Percentiles rank a stretch among this genome's conserved stretches.
Conservation (phyloP, 169 alveolate genomes). For the Amoebophrya sp. region DNA sequence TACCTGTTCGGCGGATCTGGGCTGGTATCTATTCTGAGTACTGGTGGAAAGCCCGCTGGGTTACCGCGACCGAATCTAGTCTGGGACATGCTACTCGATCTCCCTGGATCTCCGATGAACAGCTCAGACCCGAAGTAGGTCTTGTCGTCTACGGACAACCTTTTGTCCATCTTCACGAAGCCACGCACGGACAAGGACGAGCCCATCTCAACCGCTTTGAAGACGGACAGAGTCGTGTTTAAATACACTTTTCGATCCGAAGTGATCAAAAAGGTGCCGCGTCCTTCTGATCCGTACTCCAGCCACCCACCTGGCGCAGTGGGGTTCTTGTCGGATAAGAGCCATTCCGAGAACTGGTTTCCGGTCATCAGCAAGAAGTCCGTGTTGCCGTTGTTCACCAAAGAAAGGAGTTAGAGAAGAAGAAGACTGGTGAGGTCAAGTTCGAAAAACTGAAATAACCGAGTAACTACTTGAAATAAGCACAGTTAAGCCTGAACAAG, state of each 20-base stretch:
- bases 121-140: neutral
- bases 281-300: neutral
- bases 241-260: neutral
- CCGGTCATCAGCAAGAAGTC: neutral
- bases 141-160: neutral
- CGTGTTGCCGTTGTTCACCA: neutral
- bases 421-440: no score
- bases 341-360: neutral
- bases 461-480: no score
- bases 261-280: neutral
- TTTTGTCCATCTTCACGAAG: neutral
- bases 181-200: neutral
- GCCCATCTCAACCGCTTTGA: neutral
- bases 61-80: neutral
- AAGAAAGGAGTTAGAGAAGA: no score
- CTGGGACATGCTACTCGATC: neutral
- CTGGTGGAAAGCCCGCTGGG: neutral
- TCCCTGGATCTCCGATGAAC: neutral
- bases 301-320: neutral
- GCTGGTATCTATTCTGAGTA: neutral
- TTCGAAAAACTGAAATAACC: no score
- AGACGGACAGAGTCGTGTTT: neutral
- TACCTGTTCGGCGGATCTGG: neutral
- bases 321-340: neutral
- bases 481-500: no score